A percentile compares a stretch with the other conserved stretches of the same genome.
phyloP scores from a whole-genome alignment of 2,329 filamentous ascomycete species.

The Trichoderma endophyticum region DNA sequence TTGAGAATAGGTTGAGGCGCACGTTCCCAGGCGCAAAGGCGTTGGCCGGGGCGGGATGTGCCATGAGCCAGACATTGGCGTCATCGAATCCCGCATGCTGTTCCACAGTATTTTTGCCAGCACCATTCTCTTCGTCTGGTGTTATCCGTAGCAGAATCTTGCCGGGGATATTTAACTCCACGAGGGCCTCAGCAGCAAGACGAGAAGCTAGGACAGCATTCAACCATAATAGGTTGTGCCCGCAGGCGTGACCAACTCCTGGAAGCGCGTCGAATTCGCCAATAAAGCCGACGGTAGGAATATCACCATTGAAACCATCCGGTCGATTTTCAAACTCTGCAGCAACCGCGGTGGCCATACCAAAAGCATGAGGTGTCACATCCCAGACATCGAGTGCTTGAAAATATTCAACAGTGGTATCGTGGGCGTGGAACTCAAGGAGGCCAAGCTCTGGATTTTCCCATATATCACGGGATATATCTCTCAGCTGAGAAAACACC shows the following conservation, averaged over 20 bases:
- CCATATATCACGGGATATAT: no score
- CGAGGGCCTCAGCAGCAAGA: constrained; percentile 26
- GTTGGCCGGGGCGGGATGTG: constrained; percentile 23
- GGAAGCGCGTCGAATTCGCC: constrained; percentile 46
- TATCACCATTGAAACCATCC: neutral
- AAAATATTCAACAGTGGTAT: neutral
- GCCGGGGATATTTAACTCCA: constrained; percentile 22
- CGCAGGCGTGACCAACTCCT: constrained; percentile 44
- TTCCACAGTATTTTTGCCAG: constrained; percentile 34
- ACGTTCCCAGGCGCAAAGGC: neutral
- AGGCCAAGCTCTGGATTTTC: neutral
- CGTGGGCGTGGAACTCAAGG: neutral
- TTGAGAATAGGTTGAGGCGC: neutral
- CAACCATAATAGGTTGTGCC: constrained; percentile 44
- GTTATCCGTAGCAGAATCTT: constrained; percentile 40
- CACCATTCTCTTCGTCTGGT: constrained; percentile 42
- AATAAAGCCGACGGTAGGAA: constrained; percentile 18
- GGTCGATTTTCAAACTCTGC: neutral
- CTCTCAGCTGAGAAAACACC: no score
- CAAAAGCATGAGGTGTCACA: neutral
- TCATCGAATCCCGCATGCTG: constrained; percentile 27
- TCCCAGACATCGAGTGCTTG: neutral
- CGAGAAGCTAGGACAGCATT: constrained; percentile 35
- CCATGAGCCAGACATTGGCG: constrained; percentile 30
- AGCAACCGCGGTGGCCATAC: neutral